Conservation (phyloP, 805 yeast genomes). For the Candida ficus region DNA sequence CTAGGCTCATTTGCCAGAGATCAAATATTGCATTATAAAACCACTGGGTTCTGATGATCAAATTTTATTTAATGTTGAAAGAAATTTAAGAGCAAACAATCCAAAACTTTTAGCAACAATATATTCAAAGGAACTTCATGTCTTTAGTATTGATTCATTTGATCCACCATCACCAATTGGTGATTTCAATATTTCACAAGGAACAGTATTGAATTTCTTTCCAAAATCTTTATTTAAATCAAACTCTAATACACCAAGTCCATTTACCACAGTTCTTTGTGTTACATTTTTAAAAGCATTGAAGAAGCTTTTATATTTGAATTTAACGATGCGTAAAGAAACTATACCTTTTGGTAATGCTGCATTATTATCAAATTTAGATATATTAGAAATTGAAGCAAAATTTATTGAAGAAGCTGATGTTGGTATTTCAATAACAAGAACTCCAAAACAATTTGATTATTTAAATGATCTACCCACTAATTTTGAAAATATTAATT, state of each 20-base stretch:
- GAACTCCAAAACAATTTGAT: conserved; percentile 25
- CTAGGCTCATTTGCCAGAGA: conserved; percentile 13
- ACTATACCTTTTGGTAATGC: conserved; percentile 49
- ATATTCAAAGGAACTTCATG: conserved; percentile 38
- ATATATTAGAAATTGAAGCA: conserved; percentile 41
- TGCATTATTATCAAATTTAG: conserved; percentile 26
- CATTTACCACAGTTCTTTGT: conserved; percentile 29
- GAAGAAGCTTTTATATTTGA: conserved; percentile 34
- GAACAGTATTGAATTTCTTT: conserved; percentile 13
- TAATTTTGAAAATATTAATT: conserved; percentile 17
- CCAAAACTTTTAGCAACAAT: conserved; percentile 33
- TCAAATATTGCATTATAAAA: conserved; percentile 16
- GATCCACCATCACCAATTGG: conserved; percentile 29
- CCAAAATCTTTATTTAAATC: conserved; percentile 16
- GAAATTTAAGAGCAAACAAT: conserved; percentile 30
- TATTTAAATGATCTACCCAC: conserved; percentile 25
- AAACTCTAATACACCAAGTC: conserved; percentile 23
- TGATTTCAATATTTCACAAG: conserved; percentile 14
- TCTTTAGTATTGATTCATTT: conserved; percentile 34
- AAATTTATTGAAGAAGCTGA: conserved; percentile 43
- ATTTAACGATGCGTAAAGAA: conserved; percentile 29
- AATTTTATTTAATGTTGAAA: conserved; percentile 37
- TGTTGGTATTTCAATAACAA: conserved; percentile 32
- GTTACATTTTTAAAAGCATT: conserved; percentile 47
- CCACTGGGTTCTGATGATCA: conserved; percentile 29